Conservation (phyloP, 164 flowering plant genomes). For the Vitis riparia region DNA sequence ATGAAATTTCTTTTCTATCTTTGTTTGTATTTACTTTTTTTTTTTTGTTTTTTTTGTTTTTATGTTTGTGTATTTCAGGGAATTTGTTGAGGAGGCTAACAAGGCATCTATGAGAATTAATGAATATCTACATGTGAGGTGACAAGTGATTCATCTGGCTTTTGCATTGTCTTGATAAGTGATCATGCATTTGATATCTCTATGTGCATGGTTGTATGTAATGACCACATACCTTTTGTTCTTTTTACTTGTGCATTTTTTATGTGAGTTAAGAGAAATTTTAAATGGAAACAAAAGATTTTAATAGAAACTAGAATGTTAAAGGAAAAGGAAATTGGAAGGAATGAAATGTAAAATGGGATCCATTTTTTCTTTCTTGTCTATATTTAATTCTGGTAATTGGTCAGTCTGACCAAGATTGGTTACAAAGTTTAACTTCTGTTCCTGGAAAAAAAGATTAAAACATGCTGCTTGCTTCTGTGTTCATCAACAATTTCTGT, state of each 20-base stretch:
- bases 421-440: no score
- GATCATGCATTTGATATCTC: background rate
- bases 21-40: background rate
- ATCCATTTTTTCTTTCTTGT: no score
- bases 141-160: slow-evolving; percentile 28
- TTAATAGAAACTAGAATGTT: background rate
- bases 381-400: no score
- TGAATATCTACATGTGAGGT: slow-evolving; percentile 95
- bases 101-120: slow-evolving; percentile 78
- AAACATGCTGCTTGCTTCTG: no score
- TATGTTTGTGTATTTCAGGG: slow-evolving; percentile 41
- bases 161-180: background rate
- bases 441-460: no score
- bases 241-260: background rate
- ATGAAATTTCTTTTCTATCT: no score
- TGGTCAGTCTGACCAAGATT: background rate
- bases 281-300: background rate
- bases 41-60: background rate
- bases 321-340: background rate
- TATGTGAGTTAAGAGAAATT: background rate
- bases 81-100: slow-evolving; percentile 83
- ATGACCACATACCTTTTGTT: background rate
- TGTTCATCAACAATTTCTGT: no score
- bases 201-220: background rate
- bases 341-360: no score